These are phyloP conservation scores for Pisolithus tinctorius DNA, from an alignment of 768 basidiomycete species.

Conservation along the genomic window DNA sequence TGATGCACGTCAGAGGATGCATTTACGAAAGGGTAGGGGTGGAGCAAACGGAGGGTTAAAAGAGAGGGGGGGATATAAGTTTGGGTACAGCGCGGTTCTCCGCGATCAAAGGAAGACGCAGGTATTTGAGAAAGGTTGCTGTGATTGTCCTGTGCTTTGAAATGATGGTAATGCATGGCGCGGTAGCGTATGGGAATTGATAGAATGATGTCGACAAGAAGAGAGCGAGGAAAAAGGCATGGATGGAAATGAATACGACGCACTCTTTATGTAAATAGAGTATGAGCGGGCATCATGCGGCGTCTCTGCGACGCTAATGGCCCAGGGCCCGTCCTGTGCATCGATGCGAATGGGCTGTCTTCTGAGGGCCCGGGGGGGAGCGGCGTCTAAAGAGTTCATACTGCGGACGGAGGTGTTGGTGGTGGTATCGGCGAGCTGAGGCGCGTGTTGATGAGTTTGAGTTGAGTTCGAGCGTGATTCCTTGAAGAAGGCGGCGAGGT, in stretches of 20 bases:
- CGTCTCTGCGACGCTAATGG: conserved; percentile 81
- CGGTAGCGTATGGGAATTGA: too few relatives aligned
- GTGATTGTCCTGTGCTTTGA: conserved; percentile 7
- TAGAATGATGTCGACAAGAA: conserved; percentile 9
- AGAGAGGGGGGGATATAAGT: background rate
- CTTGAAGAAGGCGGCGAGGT: conserved; percentile 37
- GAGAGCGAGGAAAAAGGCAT: conserved; percentile 12
- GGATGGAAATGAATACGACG: conserved; percentile 27
- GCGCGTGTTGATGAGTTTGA: conserved; percentile 27
- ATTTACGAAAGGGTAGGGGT: conserved; percentile 10
- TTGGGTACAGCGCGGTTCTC: conserved; percentile 6
- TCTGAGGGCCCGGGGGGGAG: conserved; percentile 34
- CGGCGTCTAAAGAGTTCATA: conserved; percentile 39
- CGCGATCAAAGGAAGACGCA: conserved; percentile 7
- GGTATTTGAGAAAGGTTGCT: conserved; percentile 20
- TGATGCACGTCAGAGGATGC: conserved; percentile 7
- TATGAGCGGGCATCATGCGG: conserved; percentile 64
- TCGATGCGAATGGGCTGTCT: conserved; percentile 58
- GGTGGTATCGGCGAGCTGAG: conserved; percentile 12
- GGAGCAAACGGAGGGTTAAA: conserved; percentile 4
- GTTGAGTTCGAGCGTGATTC: conserved; percentile 23
- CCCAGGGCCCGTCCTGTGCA: conserved; percentile 78
- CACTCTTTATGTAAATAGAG: conserved; percentile 88
- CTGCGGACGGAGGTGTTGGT: conserved; percentile 25
- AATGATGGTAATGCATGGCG: conserved; percentile 7